phyloP scores from a whole-genome alignment of 176 grass and related monocot species.

The Lolium rigidum region DNA sequence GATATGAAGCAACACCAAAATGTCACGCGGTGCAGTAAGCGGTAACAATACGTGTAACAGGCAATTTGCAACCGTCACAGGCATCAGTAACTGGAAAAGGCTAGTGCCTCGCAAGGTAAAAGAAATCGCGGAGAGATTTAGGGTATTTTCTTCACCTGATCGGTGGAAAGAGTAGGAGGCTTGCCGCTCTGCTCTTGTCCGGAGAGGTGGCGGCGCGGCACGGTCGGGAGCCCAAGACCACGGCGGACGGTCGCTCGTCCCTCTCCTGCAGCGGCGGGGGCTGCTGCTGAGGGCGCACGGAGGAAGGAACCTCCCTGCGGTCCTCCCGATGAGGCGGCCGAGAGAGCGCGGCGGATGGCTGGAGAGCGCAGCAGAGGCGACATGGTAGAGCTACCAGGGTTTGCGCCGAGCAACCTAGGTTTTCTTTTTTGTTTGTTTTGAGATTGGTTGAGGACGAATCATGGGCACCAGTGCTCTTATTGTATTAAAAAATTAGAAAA shows the following conservation, averaged over 20 bases:
- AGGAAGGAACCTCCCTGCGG: neutral
- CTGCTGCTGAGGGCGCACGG: neutral
- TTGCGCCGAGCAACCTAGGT: neutral
- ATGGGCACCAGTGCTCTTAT: no score
- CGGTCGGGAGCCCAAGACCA: neutral
- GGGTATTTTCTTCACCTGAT: slow-evolving; percentile 27
- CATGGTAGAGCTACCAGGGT: neutral
- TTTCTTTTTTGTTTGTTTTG: no score
- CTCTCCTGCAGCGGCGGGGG: neutral
- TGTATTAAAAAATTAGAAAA: no score
- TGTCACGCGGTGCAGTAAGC: neutral
- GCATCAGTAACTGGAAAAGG: neutral
- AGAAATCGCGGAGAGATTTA: neutral
- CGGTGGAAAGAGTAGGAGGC: slow-evolving; percentile 9
- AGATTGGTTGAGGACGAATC: no score
- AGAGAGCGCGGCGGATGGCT: neutral
- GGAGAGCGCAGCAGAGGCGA: neutral
- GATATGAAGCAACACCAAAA: neutral
- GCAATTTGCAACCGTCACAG: neutral
- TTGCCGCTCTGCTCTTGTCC: neutral
- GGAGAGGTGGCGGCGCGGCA: neutral
- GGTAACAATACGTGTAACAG: neutral
- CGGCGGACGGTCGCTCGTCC: neutral
- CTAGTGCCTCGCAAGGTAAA: no score
- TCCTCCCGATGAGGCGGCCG: neutral